Percentiles rank a stretch among this genome's conserved stretches.
Conservation (phyloP, 2,329 filamentous ascomycete genomes). For the Teratosphaeriaceae sp. region DNA sequence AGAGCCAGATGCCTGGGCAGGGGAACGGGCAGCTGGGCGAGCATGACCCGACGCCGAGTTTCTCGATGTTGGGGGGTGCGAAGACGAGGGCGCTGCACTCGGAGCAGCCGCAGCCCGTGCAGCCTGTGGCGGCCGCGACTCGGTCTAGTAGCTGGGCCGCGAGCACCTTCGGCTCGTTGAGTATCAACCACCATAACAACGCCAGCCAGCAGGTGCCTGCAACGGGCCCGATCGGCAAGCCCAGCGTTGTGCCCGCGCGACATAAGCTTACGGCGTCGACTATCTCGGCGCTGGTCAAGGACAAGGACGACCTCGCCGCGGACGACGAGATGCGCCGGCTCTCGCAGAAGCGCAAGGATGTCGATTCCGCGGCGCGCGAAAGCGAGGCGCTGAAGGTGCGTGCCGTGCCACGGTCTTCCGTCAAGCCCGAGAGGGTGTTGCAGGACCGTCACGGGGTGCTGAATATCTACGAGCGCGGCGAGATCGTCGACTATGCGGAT, state of each 20-base stretch:
- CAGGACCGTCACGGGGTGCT: constrained; percentile 64
- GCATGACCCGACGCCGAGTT: no score
- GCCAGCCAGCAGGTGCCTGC: no score
- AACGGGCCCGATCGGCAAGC: constrained; percentile 4
- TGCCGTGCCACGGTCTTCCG: constrained; percentile 77
- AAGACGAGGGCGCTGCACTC: constrained; percentile 25
- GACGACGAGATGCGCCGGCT: constrained; percentile 95
- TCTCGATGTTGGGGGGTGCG: no score
- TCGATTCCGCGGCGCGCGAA: constrained; percentile 81
- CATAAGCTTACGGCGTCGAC: constrained; percentile 11
- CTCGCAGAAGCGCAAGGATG: constrained; percentile 81
- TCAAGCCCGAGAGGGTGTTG: constrained; percentile 75
- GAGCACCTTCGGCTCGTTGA: constrained; percentile 14
- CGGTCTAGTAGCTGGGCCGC: constrained; percentile 24
- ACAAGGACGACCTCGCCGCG: constrained; percentile 76
- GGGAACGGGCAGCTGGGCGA: background rate
- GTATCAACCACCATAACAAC: no score
- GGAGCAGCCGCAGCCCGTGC: constrained; percentile 27
- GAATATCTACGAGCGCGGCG: constrained; percentile 94
- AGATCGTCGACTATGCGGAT: constrained; percentile 84
- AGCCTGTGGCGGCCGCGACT: constrained; percentile 16
- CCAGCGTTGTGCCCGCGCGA: background rate
- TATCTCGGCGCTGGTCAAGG: constrained; percentile 35
- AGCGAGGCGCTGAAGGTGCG: constrained; percentile 81
- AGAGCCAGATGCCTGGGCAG: constrained; percentile 1